phyloP scores from a whole-genome alignment of 2,329 filamentous ascomycete species.

The Aschersonia sp. region DNA sequence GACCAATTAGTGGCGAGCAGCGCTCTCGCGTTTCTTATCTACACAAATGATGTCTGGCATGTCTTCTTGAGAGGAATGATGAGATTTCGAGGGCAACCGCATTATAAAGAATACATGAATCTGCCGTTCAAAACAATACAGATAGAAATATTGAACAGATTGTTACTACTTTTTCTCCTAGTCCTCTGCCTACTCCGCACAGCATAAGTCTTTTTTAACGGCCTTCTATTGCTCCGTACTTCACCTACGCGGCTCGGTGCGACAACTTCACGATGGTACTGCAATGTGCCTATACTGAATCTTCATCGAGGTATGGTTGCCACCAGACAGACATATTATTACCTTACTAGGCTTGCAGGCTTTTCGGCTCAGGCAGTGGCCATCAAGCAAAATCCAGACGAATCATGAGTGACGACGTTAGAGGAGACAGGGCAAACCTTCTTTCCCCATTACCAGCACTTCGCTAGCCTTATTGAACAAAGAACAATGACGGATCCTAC shows the following conservation, averaged over 20 bases:
- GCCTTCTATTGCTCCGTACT: background rate
- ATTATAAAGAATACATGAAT: too few species aligned
- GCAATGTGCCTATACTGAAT: background rate
- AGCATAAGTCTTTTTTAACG: background rate
- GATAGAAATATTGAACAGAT: background rate
- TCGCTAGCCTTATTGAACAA: background rate
- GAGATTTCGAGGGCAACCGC: too few species aligned
- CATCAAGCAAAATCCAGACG: background rate
- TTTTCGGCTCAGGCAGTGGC: background rate
- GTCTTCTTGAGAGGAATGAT: too few species aligned
- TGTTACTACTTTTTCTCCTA: background rate
- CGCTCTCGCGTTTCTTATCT: too few species aligned
- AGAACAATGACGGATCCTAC: background rate
- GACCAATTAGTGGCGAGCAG: too few species aligned
- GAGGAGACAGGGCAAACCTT: background rate
- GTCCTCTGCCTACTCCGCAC: background rate
- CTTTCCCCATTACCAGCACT: background rate
- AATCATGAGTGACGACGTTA: background rate
- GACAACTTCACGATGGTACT: background rate
- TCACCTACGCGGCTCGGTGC: background rate
- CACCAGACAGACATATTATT: background rate
- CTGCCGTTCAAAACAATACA: background rate
- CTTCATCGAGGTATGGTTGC: background rate
- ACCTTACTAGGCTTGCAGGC: background rate
- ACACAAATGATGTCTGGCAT: too few species aligned